A percentile compares a stretch with the other conserved stretches of the same genome.
Evolutionary conservation across 352 stramenopile species (phyloP).

Genomic region (Globisporangium alternatum): DNA sequence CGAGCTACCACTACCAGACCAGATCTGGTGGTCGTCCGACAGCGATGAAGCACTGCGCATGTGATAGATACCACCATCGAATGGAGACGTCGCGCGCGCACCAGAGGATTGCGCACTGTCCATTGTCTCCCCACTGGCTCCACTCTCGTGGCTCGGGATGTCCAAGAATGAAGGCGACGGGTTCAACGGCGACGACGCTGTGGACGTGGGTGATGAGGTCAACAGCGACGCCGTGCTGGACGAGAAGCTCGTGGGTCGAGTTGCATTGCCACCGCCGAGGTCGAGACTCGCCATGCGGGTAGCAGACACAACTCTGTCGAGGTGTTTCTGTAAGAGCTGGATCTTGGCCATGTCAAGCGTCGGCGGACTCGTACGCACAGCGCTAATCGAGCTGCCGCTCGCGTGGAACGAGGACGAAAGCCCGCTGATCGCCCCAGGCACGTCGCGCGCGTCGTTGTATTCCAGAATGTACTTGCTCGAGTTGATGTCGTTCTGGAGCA

Average conservation of each 20-base stretch:
- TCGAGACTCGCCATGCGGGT: conserved; percentile 2
- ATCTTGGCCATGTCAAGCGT: conserved; percentile 62
- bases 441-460: conserved; percentile 64
- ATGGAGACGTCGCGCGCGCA: conserved; percentile 28
- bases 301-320: conserved; percentile 22
- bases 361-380: conserved; percentile 44
- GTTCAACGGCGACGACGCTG: conserved; percentile 59
- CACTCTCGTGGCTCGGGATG: neutral
- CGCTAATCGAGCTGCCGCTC: conserved; percentile 34
- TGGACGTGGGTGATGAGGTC: conserved; percentile 61
- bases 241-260: conserved; percentile 49
- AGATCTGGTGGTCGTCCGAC: conserved; percentile 1
- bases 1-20: neutral
- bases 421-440: conserved; percentile 38
- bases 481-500: conserved; percentile 52
- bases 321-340: conserved; percentile 55
- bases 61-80: conserved; percentile 12
- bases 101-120: neutral
- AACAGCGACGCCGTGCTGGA: conserved; percentile 56
- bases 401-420: conserved; percentile 31
- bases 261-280: neutral
- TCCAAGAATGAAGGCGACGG: conserved; percentile 49
- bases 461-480: conserved; percentile 63
- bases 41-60: conserved; percentile 8
- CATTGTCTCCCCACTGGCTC: neutral